Percentiles rank a stretch among this genome's conserved stretches.
Conservation (phyloP, 1,139 yeast species). For the Pichiaceae sp. region DNA sequence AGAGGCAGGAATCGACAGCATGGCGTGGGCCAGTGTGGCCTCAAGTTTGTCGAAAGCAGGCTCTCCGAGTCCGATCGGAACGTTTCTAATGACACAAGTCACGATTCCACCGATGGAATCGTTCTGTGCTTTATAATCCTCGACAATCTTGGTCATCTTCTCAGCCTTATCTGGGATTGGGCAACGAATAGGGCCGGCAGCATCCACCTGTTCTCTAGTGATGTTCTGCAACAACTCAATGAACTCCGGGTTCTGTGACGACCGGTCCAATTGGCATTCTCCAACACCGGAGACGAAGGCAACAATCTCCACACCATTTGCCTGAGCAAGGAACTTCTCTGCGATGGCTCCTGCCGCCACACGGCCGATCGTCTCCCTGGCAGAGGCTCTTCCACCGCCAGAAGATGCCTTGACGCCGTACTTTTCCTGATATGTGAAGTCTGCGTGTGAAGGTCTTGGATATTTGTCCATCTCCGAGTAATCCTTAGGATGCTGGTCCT, state of each 20-base stretch:
- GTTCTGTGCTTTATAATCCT: conserved; percentile 73
- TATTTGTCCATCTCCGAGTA: conserved; percentile 89
- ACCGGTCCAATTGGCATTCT: conserved; percentile 63
- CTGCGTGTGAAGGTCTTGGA: conserved; percentile 98
- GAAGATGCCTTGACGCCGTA: conserved; percentile 90
- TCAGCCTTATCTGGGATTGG: conserved; percentile 70
- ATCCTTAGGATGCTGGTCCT: conserved; percentile 95
- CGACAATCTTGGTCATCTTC: conserved; percentile 80
- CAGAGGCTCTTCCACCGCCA: conserved; percentile 97
- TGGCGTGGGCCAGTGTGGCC: conserved; percentile 92
- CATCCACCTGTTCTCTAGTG: conserved; percentile 85
- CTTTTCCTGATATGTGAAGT: conserved; percentile 82
- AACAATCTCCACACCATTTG: conserved; percentile 83
- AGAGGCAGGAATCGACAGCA: conserved; percentile 95
- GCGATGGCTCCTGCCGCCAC: conserved; percentile 99
- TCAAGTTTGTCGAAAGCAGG: conserved; percentile 96
- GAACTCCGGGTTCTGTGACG: conserved; percentile 57
- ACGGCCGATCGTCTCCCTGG: conserved; percentile 96
- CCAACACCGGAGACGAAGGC: conserved; percentile 96
- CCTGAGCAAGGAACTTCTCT: conserved; percentile 73
- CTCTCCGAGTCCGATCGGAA: conserved; percentile 93
- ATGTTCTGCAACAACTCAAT: conserved; percentile 59
- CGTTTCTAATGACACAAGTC: conserved; percentile 90
- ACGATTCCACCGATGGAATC: conserved; percentile 98
- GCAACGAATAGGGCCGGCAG: conserved; percentile 85